phyloP scores from a whole-genome alignment of 768 basidiomycete genomes.

The Lentinula sp. region DNA sequence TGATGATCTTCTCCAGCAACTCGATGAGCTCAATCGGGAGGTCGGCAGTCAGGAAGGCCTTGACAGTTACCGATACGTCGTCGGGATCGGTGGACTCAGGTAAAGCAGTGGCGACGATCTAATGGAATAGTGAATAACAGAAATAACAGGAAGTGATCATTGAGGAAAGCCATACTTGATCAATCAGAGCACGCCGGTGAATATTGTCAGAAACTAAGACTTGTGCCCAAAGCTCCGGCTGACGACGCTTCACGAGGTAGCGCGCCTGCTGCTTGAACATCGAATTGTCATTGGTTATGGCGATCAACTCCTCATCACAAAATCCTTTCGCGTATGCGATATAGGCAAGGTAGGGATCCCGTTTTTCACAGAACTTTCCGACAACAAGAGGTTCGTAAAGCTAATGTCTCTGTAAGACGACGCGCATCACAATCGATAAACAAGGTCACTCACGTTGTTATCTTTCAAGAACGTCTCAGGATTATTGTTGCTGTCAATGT shows the following conservation, averaged over 20 bases:
- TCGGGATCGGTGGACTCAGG: constrained; percentile 98
- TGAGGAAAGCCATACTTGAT: constrained; percentile 53
- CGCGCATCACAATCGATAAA: not conserved
- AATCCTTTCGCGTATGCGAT: constrained; percentile 99
- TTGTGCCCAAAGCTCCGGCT: constrained; percentile 94
- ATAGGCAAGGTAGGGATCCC: constrained; percentile 97
- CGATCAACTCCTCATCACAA: constrained; percentile 95
- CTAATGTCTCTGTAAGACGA: constrained; percentile 31
- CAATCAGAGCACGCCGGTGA: constrained; percentile 89
- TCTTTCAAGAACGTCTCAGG: constrained; percentile 98
- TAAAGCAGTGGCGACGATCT: constrained; percentile 92
- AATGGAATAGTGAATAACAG: constrained; percentile 7
- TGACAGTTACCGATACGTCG: constrained; percentile 97
- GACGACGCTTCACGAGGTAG: constrained; percentile 94
- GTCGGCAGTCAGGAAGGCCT: constrained; percentile 95
- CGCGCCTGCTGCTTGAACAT: constrained; percentile 99
- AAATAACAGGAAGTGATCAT: not conserved
- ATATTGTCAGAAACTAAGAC: constrained; percentile 87
- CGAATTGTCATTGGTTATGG: constrained; percentile 96
- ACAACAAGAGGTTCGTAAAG: constrained; percentile 95
- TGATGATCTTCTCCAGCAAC: constrained; percentile 95
- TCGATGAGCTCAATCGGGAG: constrained; percentile 97
- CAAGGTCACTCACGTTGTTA: constrained; percentile 70
- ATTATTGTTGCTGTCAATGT: constrained; percentile 98
- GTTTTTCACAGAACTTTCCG: constrained; percentile 98